Conservation (phyloP, 176 grass and related monocot genomes). For the Poa pratensis region DNA sequence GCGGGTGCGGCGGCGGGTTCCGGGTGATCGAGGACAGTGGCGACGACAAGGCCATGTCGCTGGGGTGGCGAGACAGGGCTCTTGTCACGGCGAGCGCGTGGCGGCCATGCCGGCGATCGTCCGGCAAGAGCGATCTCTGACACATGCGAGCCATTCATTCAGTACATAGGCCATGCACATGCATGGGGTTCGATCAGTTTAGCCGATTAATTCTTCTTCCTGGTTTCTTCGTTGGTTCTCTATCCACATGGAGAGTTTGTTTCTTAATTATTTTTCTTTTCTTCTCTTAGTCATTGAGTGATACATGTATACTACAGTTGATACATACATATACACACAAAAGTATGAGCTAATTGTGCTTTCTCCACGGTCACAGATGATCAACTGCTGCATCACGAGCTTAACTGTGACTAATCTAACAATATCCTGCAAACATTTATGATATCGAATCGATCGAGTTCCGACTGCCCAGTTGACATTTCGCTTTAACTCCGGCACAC, state of each 20-base stretch:
- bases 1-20: slow-evolving; percentile 60
- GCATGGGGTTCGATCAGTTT: background rate
- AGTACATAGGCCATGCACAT: slow-evolving; percentile 20
- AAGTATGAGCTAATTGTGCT: no score
- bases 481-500: slow-evolving; percentile 8
- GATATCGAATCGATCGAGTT: slow-evolving; percentile 21
- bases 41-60: slow-evolving; percentile 44
- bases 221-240: slow-evolving; percentile 50
- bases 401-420: slow-evolving; percentile 17
- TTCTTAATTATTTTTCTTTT: slow-evolving; percentile 11
- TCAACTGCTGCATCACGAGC: background rate
- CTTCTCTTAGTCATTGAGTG: slow-evolving; percentile 24
- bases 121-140: background rate
- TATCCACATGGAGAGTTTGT: background rate
- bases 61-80: slow-evolving; percentile 62
- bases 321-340: background rate
- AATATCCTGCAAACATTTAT: background rate
- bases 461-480: slow-evolving; percentile 5
- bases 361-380: no score
- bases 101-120: slow-evolving; percentile 39
- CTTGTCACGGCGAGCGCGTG: slow-evolving; percentile 61
- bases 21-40: slow-evolving; percentile 49
- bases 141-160: background rate
- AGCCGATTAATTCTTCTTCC: slow-evolving; percentile 31
- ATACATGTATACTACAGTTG: slow-evolving; percentile 32